These are phyloP conservation scores for Liquidambar formosana DNA, from an alignment of 164 flowering plant species.

Conservation along the genomic window DNA sequence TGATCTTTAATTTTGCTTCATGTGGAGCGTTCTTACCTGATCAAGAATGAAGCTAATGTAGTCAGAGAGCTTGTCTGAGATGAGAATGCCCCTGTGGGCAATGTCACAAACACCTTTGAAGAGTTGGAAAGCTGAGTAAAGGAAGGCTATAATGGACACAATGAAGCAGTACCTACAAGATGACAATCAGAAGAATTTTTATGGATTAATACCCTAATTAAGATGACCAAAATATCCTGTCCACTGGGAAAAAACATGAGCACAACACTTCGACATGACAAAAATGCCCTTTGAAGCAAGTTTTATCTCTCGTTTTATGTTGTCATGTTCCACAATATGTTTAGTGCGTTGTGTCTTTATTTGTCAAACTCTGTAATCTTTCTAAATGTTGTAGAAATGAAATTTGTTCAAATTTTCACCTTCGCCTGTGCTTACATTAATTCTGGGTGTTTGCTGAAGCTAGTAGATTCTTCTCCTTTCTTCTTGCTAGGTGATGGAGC, in stretches of 20 bases:
- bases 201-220: background rate
- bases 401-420: background rate
- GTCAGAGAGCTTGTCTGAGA: conserved; percentile 52
- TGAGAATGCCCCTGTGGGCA: conserved; percentile 41
- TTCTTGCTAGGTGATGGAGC: conserved; percentile 16
- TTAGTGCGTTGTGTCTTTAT: too few species aligned
- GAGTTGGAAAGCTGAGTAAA: conserved; percentile 51
- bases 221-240: background rate
- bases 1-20: too few species aligned
- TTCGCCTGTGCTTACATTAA: conserved; percentile 30
- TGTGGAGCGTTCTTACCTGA: conserved; percentile 33
- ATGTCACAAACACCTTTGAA: conserved; percentile 54
- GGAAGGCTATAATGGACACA: conserved; percentile 30
- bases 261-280: too few species aligned
- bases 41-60: conserved; percentile 55
- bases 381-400: background rate
- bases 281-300: too few species aligned
- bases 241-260: too few species aligned
- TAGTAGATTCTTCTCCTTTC: background rate
- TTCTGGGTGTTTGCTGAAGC: conserved; percentile 32
- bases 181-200: background rate
- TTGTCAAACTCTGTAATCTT: too few species aligned
- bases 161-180: conserved; percentile 43
- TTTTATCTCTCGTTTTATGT: too few species aligned
- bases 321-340: too few species aligned